Conservation (phyloP, 1,139 yeast species). For the Suhomyces wounanorum region DNA sequence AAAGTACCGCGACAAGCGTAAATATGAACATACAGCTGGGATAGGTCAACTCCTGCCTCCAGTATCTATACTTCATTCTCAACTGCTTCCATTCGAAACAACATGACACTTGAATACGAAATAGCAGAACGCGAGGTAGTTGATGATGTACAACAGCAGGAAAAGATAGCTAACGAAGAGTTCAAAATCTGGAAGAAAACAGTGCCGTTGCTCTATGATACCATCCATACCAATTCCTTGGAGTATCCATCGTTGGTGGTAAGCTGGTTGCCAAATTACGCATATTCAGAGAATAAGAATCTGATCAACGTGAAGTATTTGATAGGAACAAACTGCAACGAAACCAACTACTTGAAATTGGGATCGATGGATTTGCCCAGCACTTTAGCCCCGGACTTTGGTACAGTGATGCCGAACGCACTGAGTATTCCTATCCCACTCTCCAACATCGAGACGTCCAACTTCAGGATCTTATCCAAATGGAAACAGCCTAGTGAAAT, state of each 20-base stretch:
- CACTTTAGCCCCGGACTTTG: constrained; percentile 44
- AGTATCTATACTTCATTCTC: not conserved
- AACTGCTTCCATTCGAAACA: not conserved
- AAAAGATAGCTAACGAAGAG: constrained; percentile 62
- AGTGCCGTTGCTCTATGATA: constrained; percentile 83
- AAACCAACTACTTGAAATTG: constrained; percentile 47
- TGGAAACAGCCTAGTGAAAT: constrained; percentile 62
- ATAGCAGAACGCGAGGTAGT: constrained; percentile 35
- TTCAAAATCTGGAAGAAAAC: constrained; percentile 95
- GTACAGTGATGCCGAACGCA: constrained; percentile 22
- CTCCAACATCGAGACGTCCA: constrained; percentile 24
- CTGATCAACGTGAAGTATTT: constrained; percentile 43
- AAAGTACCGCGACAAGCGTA: not conserved
- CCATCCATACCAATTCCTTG: constrained; percentile 67
- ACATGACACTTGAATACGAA: constrained; percentile 21
- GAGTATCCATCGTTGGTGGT: constrained; percentile 61
- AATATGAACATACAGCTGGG: not conserved
- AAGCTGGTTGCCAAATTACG: constrained; percentile 49
- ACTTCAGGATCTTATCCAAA: constrained; percentile 38
- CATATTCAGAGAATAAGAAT: constrained; percentile 31
- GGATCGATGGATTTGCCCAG: constrained; percentile 53
- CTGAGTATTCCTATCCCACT: constrained; percentile 29
- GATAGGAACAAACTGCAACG: constrained; percentile 51
- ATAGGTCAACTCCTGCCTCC: not conserved
- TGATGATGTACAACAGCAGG: constrained; percentile 49